Evolutionary conservation across 1,284 basidiomycete species (phyloP).

Genomic region (Cutaneotrichosporon daszewskae): DNA sequence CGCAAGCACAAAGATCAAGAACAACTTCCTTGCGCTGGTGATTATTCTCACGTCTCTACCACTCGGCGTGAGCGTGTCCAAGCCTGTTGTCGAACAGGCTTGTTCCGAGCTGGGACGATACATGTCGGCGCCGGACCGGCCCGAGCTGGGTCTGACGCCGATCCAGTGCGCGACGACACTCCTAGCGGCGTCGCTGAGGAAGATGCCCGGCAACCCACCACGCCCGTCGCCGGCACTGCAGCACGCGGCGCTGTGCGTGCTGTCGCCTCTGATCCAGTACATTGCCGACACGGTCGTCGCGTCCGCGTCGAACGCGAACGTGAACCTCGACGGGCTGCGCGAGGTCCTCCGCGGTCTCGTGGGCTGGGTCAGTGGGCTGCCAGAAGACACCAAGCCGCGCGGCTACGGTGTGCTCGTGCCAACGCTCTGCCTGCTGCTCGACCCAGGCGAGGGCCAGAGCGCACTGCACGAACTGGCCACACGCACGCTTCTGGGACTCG

Average conservation of each 20-base stretch:
- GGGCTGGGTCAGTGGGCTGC: conserved; percentile 57
- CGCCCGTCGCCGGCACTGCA: conserved; percentile 55
- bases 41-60: conserved; percentile 79
- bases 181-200: conserved; percentile 54
- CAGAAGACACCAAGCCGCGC: conserved; percentile 60
- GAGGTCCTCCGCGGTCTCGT: conserved; percentile 79
- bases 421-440: conserved; percentile 67
- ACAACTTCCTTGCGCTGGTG: conserved; percentile 80
- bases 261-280: conserved; percentile 74
- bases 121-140: conserved; percentile 53
- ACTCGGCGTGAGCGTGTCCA: conserved; percentile 61
- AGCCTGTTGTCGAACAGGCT: conserved; percentile 72
- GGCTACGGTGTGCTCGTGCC: conserved; percentile 73
- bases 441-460: conserved; percentile 50
- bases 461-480: conserved; percentile 61
- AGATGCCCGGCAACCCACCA: conserved; percentile 14
- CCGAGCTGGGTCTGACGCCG: conserved; percentile 75
- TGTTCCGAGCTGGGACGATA: conserved; percentile 77
- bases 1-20: conserved; percentile 78
- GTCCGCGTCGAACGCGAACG: conserved; percentile 47
- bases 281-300: conserved; percentile 62
- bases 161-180: conserved; percentile 82
- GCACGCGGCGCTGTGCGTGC: conserved; percentile 63
- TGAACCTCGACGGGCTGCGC: conserved; percentile 53
- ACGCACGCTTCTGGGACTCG: conserved; percentile 69